Percentiles rank a stretch among this genome's conserved stretches.
phyloP scores from a whole-genome alignment of 306 rosid species.

The Castanea mollissima region DNA sequence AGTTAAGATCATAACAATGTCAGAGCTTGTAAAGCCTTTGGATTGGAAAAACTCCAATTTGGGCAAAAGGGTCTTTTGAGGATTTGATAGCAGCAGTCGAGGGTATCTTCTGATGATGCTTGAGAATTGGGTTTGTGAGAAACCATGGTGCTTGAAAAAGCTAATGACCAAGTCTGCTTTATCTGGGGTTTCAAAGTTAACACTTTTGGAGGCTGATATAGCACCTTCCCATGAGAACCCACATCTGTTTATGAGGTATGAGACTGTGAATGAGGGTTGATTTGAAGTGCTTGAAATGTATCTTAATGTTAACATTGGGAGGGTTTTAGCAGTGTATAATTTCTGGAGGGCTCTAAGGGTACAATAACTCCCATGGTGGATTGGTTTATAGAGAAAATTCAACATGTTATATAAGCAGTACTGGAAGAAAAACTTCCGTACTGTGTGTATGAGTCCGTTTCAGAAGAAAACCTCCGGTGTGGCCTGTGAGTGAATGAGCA shows the following conservation, averaged over 20 bases:
- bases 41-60: slow-evolving; percentile 12
- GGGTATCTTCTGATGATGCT: background rate
- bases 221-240: slow-evolving; percentile 33
- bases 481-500: too few species aligned
- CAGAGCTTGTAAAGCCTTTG: slow-evolving; percentile 11
- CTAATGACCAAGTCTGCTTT: background rate
- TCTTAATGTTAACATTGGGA: too few species aligned
- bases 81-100: background rate
- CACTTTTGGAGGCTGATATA: slow-evolving; percentile 10
- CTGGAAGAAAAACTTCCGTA: too few species aligned
- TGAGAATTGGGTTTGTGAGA: background rate
- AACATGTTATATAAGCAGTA: too few species aligned
- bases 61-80: background rate
- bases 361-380: too few species aligned
- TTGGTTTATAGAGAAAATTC: too few species aligned
- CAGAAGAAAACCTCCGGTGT: too few species aligned
- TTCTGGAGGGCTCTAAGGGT: too few species aligned
- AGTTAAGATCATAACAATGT: background rate
- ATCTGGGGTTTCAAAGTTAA: slow-evolving; percentile 11
- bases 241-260: background rate
- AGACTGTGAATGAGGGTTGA: too few species aligned
- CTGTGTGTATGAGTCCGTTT: too few species aligned
- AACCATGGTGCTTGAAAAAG: background rate
- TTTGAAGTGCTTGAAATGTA: too few species aligned
- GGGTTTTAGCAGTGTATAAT: too few species aligned